Base-by-base conservation (phyloP, 129 eudicot genomes). In the Apium graveolens region DNA sequence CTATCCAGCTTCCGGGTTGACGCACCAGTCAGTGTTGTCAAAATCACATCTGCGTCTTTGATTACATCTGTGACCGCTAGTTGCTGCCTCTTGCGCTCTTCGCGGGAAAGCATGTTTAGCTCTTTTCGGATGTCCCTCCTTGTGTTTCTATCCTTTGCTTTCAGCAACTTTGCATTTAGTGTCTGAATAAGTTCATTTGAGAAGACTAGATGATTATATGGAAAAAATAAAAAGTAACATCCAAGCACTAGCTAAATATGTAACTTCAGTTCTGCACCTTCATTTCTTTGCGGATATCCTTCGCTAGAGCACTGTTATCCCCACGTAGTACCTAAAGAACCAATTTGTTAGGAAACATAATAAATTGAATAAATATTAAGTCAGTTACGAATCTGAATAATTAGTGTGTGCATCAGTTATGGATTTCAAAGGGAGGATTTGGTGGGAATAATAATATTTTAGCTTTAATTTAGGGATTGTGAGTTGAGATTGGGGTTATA, bases 281-380 rank as follows among this genome's bases (percentile, higher is more conserved):
- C 93, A 95, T 95, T 80, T 95, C 98, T 84, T 94, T 95, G 71
- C 98, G 97, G 80, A 95, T 95, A 83, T 95, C 98, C 82, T 91
- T 95, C 38, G 98, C 98, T 79, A 95, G 91, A 85, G 91, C 82
- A 79, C 97, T 95, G 84, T 95, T 95, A 83, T 95, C 98, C 66
- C 98, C 98, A 66, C 97, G 96, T 79, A 95, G 86, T 68, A 95
- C 98, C 98, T 95, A 78, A 53, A 76, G 46, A 82, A 74, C 35
- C 79, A 80, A 75, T n/a, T n/a, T n/a, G n/a, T n/a, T n/a, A n/a
- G n/a, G n/a, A n/a, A n/a, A n/a, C n/a, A n/a, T n/a, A n/a, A n/a
- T n/a, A n/a, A n/a, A n/a, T n/a, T n/a, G n/a, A n/a, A n/a, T n/a
- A n/a, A n/a, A n/a, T n/a, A n/a, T n/a, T n/a, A n/a, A n/a, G n/a